Conservation (phyloP, 345 rosid species). For the Stellera chamaejasme region DNA sequence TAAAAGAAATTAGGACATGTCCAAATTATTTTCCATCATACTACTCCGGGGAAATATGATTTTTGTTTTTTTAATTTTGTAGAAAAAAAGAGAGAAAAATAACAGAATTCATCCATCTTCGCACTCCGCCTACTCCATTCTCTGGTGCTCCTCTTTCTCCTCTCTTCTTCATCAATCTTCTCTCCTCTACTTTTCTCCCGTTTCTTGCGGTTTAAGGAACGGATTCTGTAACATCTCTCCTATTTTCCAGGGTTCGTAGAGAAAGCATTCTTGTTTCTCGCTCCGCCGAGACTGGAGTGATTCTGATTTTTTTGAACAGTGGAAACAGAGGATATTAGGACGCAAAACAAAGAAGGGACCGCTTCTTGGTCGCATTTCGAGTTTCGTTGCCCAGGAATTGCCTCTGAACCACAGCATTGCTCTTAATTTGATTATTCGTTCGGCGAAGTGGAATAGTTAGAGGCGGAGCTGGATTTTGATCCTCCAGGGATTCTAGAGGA, state of each 20-base stretch:
- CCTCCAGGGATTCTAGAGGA: slow-evolving; percentile 31
- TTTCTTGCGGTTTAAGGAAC: no score
- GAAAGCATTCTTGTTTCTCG: neutral
- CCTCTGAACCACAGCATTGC: neutral
- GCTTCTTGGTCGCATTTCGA: slow-evolving; percentile 15
- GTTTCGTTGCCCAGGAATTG: slow-evolving; percentile 13
- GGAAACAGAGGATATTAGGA: slow-evolving; percentile 12
- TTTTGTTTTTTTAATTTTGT: no score
- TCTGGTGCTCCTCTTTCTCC: no score
- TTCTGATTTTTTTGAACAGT: slow-evolving; percentile 11
- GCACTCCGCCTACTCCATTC: no score
- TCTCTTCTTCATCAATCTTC: no score
- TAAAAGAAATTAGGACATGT: no score
- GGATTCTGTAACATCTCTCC: slow-evolving; percentile 4
- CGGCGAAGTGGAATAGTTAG: slow-evolving; percentile 5
- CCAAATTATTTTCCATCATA: no score
- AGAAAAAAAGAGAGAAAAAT: no score
- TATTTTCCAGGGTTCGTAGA: slow-evolving; percentile 27
- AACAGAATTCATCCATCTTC: no score
- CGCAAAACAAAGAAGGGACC: slow-evolving; percentile 10
- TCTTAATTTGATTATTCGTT: slow-evolving; percentile 2
- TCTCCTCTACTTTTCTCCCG: no score
- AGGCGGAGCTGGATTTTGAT: slow-evolving; percentile 19
- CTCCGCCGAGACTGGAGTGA: slow-evolving; percentile 1
- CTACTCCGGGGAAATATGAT: no score